phyloP scores from a whole-genome alignment of 2,329 filamentous ascomycete genomes.

The Aureobasidium sp. region DNA sequence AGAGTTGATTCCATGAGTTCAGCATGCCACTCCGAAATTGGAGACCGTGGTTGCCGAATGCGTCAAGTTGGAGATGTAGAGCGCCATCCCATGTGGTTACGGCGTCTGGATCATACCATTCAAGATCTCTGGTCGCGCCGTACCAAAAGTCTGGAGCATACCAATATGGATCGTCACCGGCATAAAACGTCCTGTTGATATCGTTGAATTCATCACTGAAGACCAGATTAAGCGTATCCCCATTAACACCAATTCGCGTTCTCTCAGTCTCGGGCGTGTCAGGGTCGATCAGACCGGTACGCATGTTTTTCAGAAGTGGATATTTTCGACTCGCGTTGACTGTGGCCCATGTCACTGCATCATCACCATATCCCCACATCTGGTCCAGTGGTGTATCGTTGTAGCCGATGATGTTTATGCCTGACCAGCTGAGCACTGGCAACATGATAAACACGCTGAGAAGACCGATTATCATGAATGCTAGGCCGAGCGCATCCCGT shows the following conservation, averaged over 20 bases:
- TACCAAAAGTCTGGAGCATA: conserved; percentile 47
- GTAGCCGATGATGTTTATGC: conserved; percentile 29
- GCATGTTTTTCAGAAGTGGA: conserved; percentile 39
- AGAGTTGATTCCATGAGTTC: conserved; percentile 46
- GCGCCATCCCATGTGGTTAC: conserved; percentile 41
- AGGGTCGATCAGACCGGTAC: conserved; percentile 42
- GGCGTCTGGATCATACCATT: conserved; percentile 46
- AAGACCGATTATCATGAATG: conserved; percentile 40
- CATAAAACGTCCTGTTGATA: conserved; percentile 45
- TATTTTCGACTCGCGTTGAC: conserved; percentile 39
- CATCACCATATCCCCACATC: conserved; percentile 24
- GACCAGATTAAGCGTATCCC: conserved; percentile 39
- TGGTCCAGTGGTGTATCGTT: conserved; percentile 33
- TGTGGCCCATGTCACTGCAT: conserved; percentile 31
- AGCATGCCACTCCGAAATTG: conserved; percentile 44
- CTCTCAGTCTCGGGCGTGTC: conserved; percentile 41
- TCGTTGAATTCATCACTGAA: conserved; percentile 51
- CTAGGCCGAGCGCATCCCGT: conserved; percentile 33
- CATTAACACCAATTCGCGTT: conserved; percentile 38
- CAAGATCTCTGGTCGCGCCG: conserved; percentile 42
- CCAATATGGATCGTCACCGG: conserved; percentile 50
- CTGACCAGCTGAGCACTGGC: conserved; percentile 40
- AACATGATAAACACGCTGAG: conserved; percentile 43
- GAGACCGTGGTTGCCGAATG: conserved; percentile 37
- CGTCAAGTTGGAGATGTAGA: conserved; percentile 38